Conservation (phyloP, 139 green algal genomes). For the Klebsormidium nitens region DNA sequence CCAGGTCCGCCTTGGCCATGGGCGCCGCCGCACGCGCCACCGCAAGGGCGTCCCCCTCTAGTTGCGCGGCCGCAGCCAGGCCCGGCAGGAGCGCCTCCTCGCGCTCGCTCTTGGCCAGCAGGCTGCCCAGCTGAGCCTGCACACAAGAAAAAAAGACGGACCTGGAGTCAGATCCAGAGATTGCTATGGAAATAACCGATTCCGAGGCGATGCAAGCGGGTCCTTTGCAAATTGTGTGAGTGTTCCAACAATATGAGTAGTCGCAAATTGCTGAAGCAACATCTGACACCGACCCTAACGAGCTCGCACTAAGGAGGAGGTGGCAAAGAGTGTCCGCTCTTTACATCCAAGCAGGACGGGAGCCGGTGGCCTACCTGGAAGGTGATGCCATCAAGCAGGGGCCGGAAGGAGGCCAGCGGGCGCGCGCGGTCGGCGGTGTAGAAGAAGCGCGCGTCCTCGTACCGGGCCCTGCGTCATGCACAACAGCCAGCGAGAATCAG, state of each 20-base stretch:
- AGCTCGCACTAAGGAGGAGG: too few relatives aligned
- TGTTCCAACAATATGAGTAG: too few relatives aligned
- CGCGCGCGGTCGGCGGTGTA: conserved; percentile 78
- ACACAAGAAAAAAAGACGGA: conserved; percentile 21
- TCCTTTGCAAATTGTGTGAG: too few relatives aligned
- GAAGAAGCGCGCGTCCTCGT: conserved; percentile 97
- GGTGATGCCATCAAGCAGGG: conserved; percentile 44
- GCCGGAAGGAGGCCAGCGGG: conserved; percentile 61
- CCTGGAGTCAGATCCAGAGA: too few relatives aligned
- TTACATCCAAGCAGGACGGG: too few relatives aligned
- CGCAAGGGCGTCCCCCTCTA: conserved; percentile 20
- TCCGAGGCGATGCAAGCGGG: too few relatives aligned
- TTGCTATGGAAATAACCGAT: too few relatives aligned
- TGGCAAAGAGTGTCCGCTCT: too few relatives aligned
- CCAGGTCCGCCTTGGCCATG: conserved; percentile 84
- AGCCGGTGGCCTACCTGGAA: too few relatives aligned
- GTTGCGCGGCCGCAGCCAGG: conserved; percentile 49
- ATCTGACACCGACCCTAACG: too few relatives aligned
- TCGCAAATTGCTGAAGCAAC: too few relatives aligned
- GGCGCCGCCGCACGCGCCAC: conserved; percentile 54
- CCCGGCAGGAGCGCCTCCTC: conserved; percentile 61
- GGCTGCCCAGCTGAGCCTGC: conserved; percentile 84
- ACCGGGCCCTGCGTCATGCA: conserved; percentile 63
- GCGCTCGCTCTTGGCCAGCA: conserved; percentile 83
- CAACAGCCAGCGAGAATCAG: background rate